A percentile compares a stretch with the other conserved stretches of the same genome.
Conservation (phyloP, 176 grass and related monocot genomes). For the Rhipidocladum racemiflorum region DNA sequence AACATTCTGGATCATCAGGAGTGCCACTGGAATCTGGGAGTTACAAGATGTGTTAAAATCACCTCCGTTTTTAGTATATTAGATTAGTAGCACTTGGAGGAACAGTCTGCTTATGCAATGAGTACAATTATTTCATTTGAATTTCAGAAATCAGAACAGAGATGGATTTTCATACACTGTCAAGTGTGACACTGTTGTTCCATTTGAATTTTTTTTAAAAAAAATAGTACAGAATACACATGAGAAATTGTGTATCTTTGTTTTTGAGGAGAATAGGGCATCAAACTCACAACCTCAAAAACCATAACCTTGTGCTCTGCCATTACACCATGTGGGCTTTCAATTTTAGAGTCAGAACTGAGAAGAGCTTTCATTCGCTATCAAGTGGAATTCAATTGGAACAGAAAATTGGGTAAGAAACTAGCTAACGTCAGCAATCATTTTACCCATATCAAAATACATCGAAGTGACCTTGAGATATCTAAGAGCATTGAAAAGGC, state of each 20-base stretch:
- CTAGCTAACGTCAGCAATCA: background rate
- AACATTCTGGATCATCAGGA: conserved; percentile 3
- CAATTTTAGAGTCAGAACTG: background rate
- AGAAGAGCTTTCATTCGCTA: background rate
- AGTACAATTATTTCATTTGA: background rate
- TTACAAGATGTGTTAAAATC: background rate
- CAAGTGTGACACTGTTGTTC: background rate
- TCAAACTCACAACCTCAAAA: background rate
- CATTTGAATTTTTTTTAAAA: background rate
- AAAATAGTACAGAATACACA: background rate
- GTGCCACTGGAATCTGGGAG: background rate
- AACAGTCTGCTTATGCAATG: background rate
- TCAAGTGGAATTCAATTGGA: background rate
- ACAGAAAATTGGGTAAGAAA: background rate
- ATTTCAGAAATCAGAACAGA: background rate
- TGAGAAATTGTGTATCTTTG: background rate
- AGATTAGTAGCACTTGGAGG: background rate
- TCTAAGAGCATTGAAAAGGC: background rate
- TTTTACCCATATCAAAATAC: background rate
- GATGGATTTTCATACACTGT: background rate
- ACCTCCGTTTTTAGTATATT: background rate
- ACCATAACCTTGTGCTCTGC: background rate
- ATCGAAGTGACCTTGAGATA: background rate
- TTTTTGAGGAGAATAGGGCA: background rate
- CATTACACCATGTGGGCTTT: background rate